A percentile compares a stretch with the other conserved stretches of the same genome.
Evolutionary conservation across 2,329 filamentous ascomycete genomes (phyloP).

Genomic region (Pseudocercospora pini-densiflorae): DNA sequence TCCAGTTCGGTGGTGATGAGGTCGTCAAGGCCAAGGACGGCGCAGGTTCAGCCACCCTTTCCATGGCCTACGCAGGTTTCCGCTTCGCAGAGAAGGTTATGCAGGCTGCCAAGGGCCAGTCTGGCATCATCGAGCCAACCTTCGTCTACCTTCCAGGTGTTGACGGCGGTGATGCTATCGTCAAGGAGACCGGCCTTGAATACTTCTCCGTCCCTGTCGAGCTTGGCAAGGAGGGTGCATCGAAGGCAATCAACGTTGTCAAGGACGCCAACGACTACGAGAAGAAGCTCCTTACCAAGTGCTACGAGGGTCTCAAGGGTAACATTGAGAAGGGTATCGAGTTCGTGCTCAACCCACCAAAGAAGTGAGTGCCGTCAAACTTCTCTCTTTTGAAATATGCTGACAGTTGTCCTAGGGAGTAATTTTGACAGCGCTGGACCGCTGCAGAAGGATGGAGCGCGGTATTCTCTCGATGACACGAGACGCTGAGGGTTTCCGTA

Average conservation of each 20-base stretch:
- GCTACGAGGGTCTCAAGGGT: constrained; percentile 78
- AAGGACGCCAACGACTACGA: constrained; percentile 80
- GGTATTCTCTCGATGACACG: neutral
- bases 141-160: constrained; percentile 95
- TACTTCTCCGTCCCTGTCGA: constrained; percentile 97
- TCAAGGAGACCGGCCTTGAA: constrained; percentile 79
- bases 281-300: constrained; percentile 80
- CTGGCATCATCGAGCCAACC: constrained; percentile 90
- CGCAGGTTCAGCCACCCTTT: constrained; percentile 85
- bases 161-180: constrained; percentile 81
- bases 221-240: constrained; percentile 80
- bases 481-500: neutral
- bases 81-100: constrained; percentile 95
- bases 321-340: constrained; percentile 94
- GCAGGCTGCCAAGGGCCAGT: constrained; percentile 85
- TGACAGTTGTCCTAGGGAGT: constrained; percentile 7
- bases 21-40: constrained; percentile 95
- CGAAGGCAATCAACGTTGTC: constrained; percentile 84
- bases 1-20: constrained; percentile 98
- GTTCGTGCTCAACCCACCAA: constrained; percentile 84
- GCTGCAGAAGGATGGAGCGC: neutral
- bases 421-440: neutral
- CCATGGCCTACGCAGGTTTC: constrained; percentile 95
- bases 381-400: neutral
- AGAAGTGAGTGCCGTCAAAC: constrained; percentile 65